Base-by-base conservation (phyloP, 768 basidiomycete genomes). In the Pulveroboletus sp. region DNA sequence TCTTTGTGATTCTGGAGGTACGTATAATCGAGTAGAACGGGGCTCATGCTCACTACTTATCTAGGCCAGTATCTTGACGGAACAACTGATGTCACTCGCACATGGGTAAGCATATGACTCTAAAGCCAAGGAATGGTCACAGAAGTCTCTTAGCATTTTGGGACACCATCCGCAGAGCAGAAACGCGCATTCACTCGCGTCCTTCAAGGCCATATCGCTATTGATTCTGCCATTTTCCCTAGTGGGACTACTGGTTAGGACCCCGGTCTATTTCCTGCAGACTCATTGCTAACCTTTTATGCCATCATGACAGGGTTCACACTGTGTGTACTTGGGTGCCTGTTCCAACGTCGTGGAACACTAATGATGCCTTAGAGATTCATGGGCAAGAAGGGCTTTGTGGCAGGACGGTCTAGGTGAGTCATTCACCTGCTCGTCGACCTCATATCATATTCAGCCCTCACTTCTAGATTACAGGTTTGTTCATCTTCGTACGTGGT, bases 81-180 rank as follows among this genome's bases (percentile, higher is more conserved):
- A 10, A 98, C 95, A 0, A 99, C 97, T 2, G 95, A 99, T 62
- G 88, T 89, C 14, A 95, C 94, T 1, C 75, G 94, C 36, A 97
- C 92, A 51, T 86, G 82, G 84, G 89, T 87, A 60, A 58, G 79
- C 43, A 31, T 19, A 0, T 14, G n/a, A 27, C 43, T 44, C 6
- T 42, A 13, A 43, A 25, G 44, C n/a, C 29, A 21, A 45, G 13
- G 33, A n/a, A 11, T 3, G 7, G 40, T 43, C 8, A 42, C 44
- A 45, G 17, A 52, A 0, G 20, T 14, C 10, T 41, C 33, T 24
- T 49, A 91, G 84, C 94, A 97, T 64, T 98, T 97, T 62, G 93
- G 92, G 24, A 82, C 75, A 2, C 92, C 95, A 0, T 84, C 84
- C 7, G 74, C 76, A 0, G 87, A 91, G 60, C 89, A 97, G 67